A percentile compares a stretch with the other conserved stretches of the same genome.
These are phyloP conservation scores for Capsicum pubescens DNA, from an alignment of 257 asterid genomes.

Conservation along the genomic window DNA sequence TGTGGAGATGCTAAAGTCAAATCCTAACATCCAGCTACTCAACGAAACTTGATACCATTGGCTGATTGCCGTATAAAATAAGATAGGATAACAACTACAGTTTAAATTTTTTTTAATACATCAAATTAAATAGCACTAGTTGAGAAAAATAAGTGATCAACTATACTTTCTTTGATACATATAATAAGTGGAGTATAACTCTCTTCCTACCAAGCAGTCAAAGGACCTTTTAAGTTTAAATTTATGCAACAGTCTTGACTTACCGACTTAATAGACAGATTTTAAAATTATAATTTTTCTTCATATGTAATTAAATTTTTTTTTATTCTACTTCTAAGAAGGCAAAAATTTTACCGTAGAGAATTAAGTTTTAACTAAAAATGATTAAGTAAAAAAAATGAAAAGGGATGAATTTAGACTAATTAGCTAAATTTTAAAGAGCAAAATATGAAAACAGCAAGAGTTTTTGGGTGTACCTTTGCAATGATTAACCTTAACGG, in stretches of 20 bases:
- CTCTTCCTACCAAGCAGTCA: not conserved
- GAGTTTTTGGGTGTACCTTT: conserved; percentile 24
- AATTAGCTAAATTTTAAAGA: not conserved
- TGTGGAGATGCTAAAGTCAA: not conserved
- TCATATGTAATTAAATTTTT: not conserved
- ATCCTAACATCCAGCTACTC: not conserved
- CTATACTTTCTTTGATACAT: not conserved
- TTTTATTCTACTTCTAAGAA: not conserved
- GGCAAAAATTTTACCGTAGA: too few relatives aligned
- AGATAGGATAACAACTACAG: not conserved
- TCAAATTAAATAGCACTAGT: not conserved
- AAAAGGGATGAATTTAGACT: not conserved
- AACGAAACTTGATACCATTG: not conserved
- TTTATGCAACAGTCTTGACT: not conserved
- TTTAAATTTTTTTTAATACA: not conserved
- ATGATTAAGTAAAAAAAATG: not conserved
- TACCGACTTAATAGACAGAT: not conserved
- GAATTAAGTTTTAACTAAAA: not conserved
- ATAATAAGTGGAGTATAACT: not conserved
- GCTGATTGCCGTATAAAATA: not conserved
- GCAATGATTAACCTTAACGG: conserved; percentile 13
- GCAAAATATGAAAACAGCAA: not conserved
- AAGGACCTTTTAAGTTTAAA: not conserved
- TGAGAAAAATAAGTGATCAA: not conserved
- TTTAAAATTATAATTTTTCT: accelerated